phyloP scores from a whole-genome alignment of 2,329 filamentous ascomycete species.

The Chrysoporthe cubensis region DNA sequence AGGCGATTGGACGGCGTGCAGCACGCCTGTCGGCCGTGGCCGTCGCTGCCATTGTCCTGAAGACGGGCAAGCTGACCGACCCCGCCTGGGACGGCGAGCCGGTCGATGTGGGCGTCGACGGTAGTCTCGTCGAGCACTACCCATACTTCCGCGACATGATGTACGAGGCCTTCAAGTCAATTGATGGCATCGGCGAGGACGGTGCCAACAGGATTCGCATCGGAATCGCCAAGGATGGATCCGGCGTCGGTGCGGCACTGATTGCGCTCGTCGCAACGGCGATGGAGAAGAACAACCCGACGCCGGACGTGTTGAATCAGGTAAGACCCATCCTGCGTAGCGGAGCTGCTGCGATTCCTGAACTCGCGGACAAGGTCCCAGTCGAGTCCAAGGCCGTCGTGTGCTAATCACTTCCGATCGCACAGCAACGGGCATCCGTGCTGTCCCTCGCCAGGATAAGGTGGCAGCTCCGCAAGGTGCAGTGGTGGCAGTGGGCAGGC shows the following conservation, averaged over 20 bases:
- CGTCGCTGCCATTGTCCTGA: constrained; percentile 80
- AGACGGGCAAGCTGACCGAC: constrained; percentile 72
- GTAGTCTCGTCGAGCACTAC: constrained; percentile 93
- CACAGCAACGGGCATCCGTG: constrained; percentile 24
- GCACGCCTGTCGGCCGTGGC: constrained; percentile 87
- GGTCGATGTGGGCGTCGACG: constrained; percentile 90
- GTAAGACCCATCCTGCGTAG: constrained; percentile 22
- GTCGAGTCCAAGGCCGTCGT: not conserved
- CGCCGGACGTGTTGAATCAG: constrained; percentile 25
- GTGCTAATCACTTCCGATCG: constrained; percentile 8
- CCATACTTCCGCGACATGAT: constrained; percentile 90
- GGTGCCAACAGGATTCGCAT: constrained; percentile 89
- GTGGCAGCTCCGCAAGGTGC: constrained; percentile 27
- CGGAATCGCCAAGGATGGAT: constrained; percentile 95
- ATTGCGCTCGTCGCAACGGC: constrained; percentile 87
- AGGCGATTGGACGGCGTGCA: constrained; percentile 84
- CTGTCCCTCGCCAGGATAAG: constrained; percentile 22
- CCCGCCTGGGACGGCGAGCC: constrained; percentile 66
- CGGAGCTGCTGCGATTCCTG: constrained; percentile 3
- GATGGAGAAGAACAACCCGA: constrained; percentile 52
- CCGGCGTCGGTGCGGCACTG: constrained; percentile 90
- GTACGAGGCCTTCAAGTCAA: constrained; percentile 75
- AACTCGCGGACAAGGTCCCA: not conserved
- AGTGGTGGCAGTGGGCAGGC: constrained; percentile 30
- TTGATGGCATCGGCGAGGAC: constrained; percentile 75